These are phyloP conservation scores for Datisca glomerata DNA, from an alignment of 306 rosid species.

Conservation along the genomic window DNA sequence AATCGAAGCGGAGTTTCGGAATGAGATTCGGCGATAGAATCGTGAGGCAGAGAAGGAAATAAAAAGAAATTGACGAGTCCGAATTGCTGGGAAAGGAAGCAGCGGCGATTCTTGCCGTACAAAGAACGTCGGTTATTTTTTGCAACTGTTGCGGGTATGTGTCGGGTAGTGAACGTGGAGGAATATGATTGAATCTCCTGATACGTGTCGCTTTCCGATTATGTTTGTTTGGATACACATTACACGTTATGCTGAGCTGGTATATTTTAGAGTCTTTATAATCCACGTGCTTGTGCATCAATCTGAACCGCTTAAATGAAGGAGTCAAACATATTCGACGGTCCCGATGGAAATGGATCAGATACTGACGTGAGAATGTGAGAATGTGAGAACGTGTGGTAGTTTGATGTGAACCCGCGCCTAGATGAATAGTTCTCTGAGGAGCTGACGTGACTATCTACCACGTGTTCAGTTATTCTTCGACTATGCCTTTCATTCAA, in stretches of 20 bases:
- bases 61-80: background rate
- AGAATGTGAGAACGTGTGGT: no score
- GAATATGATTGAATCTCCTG: background rate
- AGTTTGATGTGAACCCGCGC: no score
- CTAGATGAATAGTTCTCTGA: no score
- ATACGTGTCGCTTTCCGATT: background rate
- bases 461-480: no score
- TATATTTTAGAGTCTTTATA: background rate
- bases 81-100: background rate
- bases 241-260: slow-evolving; percentile 5
- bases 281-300: background rate
- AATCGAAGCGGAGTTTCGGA: slow-evolving; percentile 2
- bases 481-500: no score
- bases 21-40: slow-evolving; percentile 1
- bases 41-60: background rate
- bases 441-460: no score
- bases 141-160: background rate
- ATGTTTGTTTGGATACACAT: background rate
- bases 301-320: slow-evolving; percentile 3
- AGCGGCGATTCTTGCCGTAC: slow-evolving; percentile 13
- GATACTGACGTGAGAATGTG: no score
- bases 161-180: slow-evolving; percentile 1
- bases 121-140: slow-evolving; percentile 3
- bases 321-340: no score
- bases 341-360: no score